phyloP scores from a whole-genome alignment of 768 basidiomycete species.

The Crucibulum laeve region DNA sequence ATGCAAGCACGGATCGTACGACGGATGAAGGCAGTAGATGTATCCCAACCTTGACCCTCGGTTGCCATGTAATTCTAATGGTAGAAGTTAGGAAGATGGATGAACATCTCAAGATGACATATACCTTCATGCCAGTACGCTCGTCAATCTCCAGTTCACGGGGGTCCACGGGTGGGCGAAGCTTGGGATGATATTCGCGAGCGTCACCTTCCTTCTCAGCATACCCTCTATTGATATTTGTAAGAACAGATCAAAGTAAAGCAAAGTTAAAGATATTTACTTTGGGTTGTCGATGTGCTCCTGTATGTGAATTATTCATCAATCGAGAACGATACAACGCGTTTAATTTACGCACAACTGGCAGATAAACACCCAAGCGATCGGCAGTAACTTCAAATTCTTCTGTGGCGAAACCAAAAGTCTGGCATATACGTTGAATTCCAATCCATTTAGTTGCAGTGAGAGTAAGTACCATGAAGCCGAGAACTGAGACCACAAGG shows the following conservation, averaged over 20 bases:
- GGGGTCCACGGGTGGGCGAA: slow-evolving; percentile 71
- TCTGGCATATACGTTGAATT: slow-evolving; percentile 27
- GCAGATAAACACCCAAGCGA: slow-evolving; percentile 73
- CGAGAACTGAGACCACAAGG: slow-evolving; percentile 51
- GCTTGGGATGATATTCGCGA: slow-evolving; percentile 61
- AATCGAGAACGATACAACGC: not conserved
- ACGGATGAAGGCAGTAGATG: slow-evolving; percentile 65
- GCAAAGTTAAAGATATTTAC: slow-evolving; percentile 20
- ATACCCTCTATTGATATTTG: slow-evolving; percentile 45
- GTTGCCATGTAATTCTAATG: slow-evolving; percentile 78
- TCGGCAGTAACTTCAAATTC: slow-evolving; percentile 73
- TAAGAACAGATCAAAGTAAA: not conserved
- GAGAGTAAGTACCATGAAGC: slow-evolving; percentile 42
- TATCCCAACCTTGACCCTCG: slow-evolving; percentile 65
- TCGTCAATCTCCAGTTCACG: slow-evolving; percentile 73
- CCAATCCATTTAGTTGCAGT: not conserved
- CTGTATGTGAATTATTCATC: slow-evolving; percentile 16
- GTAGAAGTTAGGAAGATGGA: no score
- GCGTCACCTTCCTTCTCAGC: slow-evolving; percentile 68
- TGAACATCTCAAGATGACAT: not conserved
- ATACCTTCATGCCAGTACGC: slow-evolving; percentile 80
- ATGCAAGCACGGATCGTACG: slow-evolving; percentile 64
- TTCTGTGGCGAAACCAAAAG: slow-evolving; percentile 59
- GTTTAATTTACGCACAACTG: slow-evolving; percentile 40
- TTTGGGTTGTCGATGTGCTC: slow-evolving; percentile 83